phyloP scores from a whole-genome alignment of 2,329 filamentous ascomycete genomes.

The Pseudonectria buxi region DNA sequence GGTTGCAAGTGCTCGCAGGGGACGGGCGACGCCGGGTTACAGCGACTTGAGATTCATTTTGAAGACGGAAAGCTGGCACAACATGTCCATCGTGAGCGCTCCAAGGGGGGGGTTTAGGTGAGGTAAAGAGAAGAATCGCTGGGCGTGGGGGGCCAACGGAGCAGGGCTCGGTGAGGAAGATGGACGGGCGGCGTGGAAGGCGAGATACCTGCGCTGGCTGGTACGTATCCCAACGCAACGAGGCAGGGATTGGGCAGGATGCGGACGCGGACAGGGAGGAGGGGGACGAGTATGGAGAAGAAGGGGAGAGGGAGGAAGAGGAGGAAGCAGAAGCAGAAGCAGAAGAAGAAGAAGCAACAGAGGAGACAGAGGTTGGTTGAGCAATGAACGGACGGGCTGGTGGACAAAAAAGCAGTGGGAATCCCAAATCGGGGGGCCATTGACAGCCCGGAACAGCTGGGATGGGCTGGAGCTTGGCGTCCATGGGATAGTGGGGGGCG shows the following conservation, averaged over 20 bases:
- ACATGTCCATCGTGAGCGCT: constrained; percentile 15
- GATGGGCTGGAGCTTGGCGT: too few species aligned
- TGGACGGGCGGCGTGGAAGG: constrained; percentile 8
- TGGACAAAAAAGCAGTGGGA: neutral
- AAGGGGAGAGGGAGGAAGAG: constrained; percentile 6
- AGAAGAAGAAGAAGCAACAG: constrained; percentile 14
- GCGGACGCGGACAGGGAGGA: neutral
- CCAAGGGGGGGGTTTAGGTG: constrained; percentile 12
- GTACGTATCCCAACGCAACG: neutral
- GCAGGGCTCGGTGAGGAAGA: constrained; percentile 21
- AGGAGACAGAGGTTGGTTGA: neutral
- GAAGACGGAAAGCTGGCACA: constrained; percentile 16
- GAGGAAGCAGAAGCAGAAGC: constrained; percentile 12
- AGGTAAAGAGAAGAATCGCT: constrained; percentile 11
- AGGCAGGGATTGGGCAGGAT: neutral
- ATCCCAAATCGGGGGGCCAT: too few species aligned
- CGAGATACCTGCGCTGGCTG: too few species aligned
- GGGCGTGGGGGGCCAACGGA: constrained; percentile 15
- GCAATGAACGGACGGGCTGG: too few species aligned
- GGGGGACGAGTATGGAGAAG: neutral
- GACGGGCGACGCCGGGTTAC: constrained; percentile 14
- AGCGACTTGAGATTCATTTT: constrained; percentile 19
- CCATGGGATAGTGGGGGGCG: too few species aligned
- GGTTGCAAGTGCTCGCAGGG: constrained; percentile 15
- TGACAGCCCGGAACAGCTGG: too few species aligned